Evolutionary conservation across 176 grass and related monocot genomes (phyloP).

Genomic region (Saccharum officinarum): DNA sequence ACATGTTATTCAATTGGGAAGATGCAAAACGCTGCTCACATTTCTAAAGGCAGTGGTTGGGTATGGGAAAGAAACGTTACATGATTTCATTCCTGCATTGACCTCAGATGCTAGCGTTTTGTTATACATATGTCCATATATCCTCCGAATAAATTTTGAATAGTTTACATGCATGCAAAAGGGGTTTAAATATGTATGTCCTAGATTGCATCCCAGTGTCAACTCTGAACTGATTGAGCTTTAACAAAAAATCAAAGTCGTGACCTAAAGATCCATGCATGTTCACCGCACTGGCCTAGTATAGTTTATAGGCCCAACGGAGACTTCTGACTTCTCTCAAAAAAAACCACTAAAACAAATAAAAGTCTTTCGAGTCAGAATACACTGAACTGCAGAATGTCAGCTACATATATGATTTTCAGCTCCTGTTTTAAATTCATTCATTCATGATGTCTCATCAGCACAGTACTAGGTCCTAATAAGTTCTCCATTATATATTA

Average conservation of each 20-base stretch:
- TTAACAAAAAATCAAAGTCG: slow-evolving; percentile 23
- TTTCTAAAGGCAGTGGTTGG: neutral
- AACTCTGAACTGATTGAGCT: slow-evolving; percentile 23
- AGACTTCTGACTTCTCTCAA: slow-evolving; percentile 28
- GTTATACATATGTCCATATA: neutral
- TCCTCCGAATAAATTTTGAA: neutral
- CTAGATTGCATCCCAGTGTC: slow-evolving; percentile 9
- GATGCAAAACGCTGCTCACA: slow-evolving; percentile 16
- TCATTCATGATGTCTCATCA: neutral
- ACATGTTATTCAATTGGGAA: neutral
- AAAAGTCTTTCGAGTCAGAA: slow-evolving; percentile 23
- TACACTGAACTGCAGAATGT: slow-evolving; percentile 34
- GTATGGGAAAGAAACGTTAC: neutral
- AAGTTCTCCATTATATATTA: neutral
- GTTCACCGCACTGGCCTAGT: slow-evolving; percentile 34
- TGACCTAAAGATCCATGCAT: slow-evolving; percentile 14
- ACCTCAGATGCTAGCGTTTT: slow-evolving; percentile 9
- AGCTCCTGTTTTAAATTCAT: slow-evolving; percentile 10
- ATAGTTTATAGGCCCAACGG: slow-evolving; percentile 21
- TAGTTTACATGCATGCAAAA: neutral
- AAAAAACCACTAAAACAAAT: neutral
- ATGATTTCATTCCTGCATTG: neutral
- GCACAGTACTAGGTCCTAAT: neutral
- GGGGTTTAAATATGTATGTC: neutral
- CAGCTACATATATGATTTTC: slow-evolving; percentile 32